Percentiles rank a stretch among this genome's conserved stretches.
These are phyloP conservation scores for Xylaria sp. DNA, from an alignment of 2,329 filamentous ascomycete species.

Conservation along the genomic window DNA sequence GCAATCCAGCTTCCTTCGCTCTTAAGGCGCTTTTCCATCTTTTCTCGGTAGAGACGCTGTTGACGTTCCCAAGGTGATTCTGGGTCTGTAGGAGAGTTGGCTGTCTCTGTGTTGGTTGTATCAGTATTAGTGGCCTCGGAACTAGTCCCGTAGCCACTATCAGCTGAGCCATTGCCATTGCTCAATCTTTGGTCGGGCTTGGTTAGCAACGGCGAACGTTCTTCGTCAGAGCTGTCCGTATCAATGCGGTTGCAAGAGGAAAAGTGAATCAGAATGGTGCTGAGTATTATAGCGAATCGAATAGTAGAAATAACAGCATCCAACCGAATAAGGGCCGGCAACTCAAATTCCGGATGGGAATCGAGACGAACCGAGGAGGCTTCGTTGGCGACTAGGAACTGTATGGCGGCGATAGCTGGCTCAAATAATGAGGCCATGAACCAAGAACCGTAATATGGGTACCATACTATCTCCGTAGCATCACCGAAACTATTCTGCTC, in stretches of 20 bases:
- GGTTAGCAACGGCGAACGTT: conserved; percentile 63
- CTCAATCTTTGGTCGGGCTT: conserved; percentile 44
- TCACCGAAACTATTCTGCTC: conserved; percentile 61
- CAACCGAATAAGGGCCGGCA: conserved; percentile 33
- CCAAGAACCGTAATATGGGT: conserved; percentile 69
- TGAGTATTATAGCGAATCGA: conserved; percentile 43
- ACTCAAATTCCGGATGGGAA: conserved; percentile 17
- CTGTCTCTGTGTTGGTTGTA: conserved; percentile 40
- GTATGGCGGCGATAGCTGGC: conserved; percentile 49
- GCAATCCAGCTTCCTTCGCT: conserved; percentile 78
- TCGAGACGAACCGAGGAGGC: conserved; percentile 13
- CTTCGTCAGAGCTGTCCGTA: conserved; percentile 50
- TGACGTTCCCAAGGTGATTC: conserved; percentile 62
- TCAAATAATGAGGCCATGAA: conserved; percentile 64
- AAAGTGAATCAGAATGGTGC: conserved; percentile 38
- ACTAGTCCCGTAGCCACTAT: conserved; percentile 52
- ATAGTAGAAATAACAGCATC: conserved; percentile 41
- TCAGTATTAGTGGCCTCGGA: conserved; percentile 47
- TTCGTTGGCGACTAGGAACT: conserved; percentile 37
- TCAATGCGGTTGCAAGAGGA: conserved; percentile 31
- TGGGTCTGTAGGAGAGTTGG: conserved; percentile 44
- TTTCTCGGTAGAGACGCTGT: conserved; percentile 60
- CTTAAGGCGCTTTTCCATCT: conserved; percentile 70
- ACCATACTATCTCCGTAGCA: conserved; percentile 59
- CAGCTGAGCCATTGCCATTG: conserved; percentile 38